phyloP scores from a whole-genome alignment of 768 basidiomycete genomes.

The Lactifluus pinguis region DNA sequence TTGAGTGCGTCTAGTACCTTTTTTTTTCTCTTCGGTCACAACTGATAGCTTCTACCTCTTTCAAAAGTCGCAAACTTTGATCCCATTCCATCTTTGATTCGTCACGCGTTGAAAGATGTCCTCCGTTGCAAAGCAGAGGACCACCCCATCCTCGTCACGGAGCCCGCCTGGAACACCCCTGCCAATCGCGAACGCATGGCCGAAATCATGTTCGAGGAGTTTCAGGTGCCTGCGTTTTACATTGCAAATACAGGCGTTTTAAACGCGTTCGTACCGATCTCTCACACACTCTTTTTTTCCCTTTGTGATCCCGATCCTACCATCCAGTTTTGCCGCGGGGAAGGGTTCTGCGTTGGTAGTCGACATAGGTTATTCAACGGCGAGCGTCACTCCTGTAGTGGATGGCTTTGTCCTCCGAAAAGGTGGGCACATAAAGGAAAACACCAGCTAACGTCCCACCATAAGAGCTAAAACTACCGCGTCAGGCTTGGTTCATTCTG shows the following conservation, averaged over 20 bases:
- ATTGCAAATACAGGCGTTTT: conserved; percentile 91
- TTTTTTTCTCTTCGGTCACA: neutral
- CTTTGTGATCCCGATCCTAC: neutral
- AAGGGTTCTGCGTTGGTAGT: conserved; percentile 96
- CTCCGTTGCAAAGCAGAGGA: conserved; percentile 73
- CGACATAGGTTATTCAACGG: conserved; percentile 83
- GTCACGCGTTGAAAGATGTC: conserved; percentile 65
- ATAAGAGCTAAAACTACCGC: neutral
- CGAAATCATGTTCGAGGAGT: conserved; percentile 97
- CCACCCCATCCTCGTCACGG: conserved; percentile 88
- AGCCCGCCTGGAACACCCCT: conserved; percentile 92
- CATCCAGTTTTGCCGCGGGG: conserved; percentile 81
- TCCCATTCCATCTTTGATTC: conserved; percentile 59
- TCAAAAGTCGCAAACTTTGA: conserved; percentile 64
- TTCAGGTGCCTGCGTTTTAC: conserved; percentile 91
- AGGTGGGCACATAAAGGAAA: conserved; percentile 37
- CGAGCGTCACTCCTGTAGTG: conserved; percentile 90
- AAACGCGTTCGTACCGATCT: conserved; percentile 52
- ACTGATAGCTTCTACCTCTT: neutral
- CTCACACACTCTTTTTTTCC: neutral
- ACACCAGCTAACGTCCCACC: neutral
- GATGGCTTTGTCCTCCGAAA: conserved; percentile 97
- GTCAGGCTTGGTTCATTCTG: conserved; percentile 67
- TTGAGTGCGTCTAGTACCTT: conserved; percentile 49
- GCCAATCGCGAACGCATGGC: conserved; percentile 93